These are phyloP conservation scores for Debaryomyces fabryi DNA, from an alignment of 1,139 yeast genomes.

Conservation along the genomic window DNA sequence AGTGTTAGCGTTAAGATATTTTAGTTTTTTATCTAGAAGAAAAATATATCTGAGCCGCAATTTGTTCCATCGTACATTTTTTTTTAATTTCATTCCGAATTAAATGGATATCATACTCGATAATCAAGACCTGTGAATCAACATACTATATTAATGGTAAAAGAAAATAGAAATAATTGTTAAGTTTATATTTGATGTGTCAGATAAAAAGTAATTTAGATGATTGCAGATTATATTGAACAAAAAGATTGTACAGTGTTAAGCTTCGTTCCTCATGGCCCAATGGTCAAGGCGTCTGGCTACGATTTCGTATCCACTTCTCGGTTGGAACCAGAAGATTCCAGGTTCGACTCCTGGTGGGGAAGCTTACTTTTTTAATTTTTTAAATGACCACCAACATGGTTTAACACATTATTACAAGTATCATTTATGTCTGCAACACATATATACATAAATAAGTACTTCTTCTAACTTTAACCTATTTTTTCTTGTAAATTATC, in stretches of 20 bases:
- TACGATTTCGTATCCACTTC: slow-evolving; percentile 53
- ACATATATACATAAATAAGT: neutral
- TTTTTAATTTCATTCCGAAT: neutral
- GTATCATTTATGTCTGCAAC: neutral
- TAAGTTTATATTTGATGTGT: too few relatives aligned
- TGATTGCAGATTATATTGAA: neutral
- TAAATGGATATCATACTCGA: neutral
- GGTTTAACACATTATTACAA: neutral
- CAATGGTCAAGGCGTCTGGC: slow-evolving; percentile 62
- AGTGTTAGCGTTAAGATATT: neutral
- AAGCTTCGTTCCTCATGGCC: slow-evolving; percentile 59
- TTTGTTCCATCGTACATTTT: neutral
- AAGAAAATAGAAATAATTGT: neutral
- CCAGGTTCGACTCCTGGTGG: slow-evolving; percentile 97
- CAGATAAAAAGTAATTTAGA: neutral
- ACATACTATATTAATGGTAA: neutral
- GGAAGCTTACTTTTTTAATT: slow-evolving; percentile 59
- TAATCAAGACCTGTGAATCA: neutral
- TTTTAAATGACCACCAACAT: neutral
- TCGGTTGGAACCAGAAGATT: slow-evolving; percentile 75
- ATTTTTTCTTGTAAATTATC: too few relatives aligned
- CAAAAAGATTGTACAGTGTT: neutral
- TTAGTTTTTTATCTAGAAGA: neutral
- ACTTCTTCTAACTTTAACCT: neutral
- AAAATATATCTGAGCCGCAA: slow-evolving; percentile 1